phyloP scores from a whole-genome alignment of 768 basidiomycete species.

The Epithele typhae region DNA sequence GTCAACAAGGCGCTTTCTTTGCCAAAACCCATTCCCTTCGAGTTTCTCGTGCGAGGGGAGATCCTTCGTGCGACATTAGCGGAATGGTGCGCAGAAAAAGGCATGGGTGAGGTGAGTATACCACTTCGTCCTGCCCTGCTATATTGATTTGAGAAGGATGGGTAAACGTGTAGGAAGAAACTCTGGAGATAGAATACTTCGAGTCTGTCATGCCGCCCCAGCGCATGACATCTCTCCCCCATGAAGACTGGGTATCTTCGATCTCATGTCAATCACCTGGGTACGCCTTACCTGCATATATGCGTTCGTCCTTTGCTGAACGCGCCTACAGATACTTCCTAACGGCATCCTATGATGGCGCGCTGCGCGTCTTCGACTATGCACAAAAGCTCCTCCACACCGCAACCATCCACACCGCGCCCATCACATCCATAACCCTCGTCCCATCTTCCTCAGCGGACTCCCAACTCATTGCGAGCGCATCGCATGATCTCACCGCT shows the following conservation, averaged over 20 bases:
- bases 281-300: too few species aligned
- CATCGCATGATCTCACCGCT: slow-evolving; percentile 78
- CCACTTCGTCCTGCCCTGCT: too few species aligned
- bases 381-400: slow-evolving; percentile 53
- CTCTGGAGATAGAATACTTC: slow-evolving; percentile 89
- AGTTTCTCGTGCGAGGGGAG: slow-evolving; percentile 86
- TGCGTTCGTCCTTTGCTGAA: too few species aligned
- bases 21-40: slow-evolving; percentile 78
- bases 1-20: slow-evolving; percentile 90
- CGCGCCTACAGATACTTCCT: slow-evolving; percentile 53
- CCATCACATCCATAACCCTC: slow-evolving; percentile 62
- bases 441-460: slow-evolving; percentile 35
- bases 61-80: slow-evolving; percentile 67
- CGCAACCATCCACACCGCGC: slow-evolving; percentile 51
- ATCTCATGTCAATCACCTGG: slow-evolving; percentile 57
- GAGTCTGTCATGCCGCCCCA: slow-evolving; percentile 86
- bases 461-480: slow-evolving; percentile 50
- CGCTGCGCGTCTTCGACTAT: slow-evolving; percentile 69
- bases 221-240: slow-evolving; percentile 71
- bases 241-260: slow-evolving; percentile 93
- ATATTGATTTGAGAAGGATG: too few species aligned
- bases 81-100: slow-evolving; percentile 71
- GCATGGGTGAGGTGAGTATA: slow-evolving; percentile 59
- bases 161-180: slow-evolving; percentile 85
- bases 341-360: slow-evolving; percentile 79